phyloP scores from a whole-genome alignment of 2,329 filamentous ascomycete species.

The Colletotrichum chrysophilum region DNA sequence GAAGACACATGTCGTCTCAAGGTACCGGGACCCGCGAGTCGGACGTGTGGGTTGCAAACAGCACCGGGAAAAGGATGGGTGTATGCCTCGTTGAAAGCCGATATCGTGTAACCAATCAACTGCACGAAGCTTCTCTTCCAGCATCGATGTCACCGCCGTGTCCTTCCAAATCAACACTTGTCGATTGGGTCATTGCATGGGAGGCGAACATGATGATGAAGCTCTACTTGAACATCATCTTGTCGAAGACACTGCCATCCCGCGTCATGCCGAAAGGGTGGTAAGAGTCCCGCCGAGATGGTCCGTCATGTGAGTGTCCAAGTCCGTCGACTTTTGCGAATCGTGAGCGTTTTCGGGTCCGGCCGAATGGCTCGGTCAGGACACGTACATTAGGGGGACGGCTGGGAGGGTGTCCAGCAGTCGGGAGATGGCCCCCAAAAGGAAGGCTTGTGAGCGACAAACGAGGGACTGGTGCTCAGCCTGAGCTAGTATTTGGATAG shows the following conservation, averaged over 20 bases:
- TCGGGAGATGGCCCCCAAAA: not conserved
- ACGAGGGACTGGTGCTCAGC: not conserved
- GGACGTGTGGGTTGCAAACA: not conserved
- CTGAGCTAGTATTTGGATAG: not conserved
- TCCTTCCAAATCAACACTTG: not conserved
- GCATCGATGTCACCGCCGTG: not conserved
- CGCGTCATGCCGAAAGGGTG: not conserved
- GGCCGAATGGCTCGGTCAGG: not conserved
- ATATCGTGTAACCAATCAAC: not conserved
- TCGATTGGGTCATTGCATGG: not conserved
- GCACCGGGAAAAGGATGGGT: not conserved
- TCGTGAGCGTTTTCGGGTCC: constrained; percentile 1
- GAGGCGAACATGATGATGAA: not conserved
- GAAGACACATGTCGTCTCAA: not conserved
- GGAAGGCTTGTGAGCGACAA: not conserved
- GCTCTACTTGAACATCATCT: not conserved
- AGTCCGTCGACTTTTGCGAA: not conserved
- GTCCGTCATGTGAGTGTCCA: constrained; percentile 10
- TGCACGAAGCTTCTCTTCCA: not conserved
- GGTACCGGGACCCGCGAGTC: not conserved
- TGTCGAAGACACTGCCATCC: not conserved
- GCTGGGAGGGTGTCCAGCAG: not conserved
- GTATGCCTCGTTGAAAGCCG: not conserved
- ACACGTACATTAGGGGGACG: not conserved
- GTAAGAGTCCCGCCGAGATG: constrained; percentile 6